phyloP scores from a whole-genome alignment of 176 grass and related monocot species.

The Aegilops umbellulata region DNA sequence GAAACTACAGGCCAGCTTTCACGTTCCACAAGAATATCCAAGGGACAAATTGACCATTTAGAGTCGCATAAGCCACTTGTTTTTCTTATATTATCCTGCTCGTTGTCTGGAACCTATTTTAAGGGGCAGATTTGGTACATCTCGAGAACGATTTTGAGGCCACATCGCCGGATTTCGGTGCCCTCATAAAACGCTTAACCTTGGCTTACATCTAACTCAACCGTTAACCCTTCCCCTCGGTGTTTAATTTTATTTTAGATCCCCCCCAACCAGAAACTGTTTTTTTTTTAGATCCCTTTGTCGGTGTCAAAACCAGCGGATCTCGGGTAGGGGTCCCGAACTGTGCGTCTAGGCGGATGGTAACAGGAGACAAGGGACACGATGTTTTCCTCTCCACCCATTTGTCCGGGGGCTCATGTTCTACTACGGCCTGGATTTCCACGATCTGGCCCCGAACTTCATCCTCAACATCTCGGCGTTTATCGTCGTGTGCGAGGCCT shows the following conservation, averaged over 20 bases:
- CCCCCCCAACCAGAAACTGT: neutral
- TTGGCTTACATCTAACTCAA: slow-evolving; percentile 34
- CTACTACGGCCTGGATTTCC: no score
- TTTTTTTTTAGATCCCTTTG: neutral
- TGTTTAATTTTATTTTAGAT: neutral
- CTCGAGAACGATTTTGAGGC: slow-evolving; percentile 29
- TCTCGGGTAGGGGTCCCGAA: no score
- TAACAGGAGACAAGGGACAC: no score
- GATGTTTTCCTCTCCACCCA: no score
- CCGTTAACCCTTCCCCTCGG: neutral
- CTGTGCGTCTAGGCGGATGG: no score
- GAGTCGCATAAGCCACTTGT: slow-evolving; percentile 24
- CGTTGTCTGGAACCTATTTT: neutral
- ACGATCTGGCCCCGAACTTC: no score
- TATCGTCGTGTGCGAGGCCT: no score
- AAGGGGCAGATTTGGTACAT: slow-evolving; percentile 32
- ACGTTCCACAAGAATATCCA: slow-evolving; percentile 12
- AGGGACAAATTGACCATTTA: slow-evolving; percentile 31
- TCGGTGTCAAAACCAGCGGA: no score
- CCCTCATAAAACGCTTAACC: neutral
- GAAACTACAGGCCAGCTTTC: neutral
- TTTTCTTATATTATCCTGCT: neutral
- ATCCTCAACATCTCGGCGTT: no score
- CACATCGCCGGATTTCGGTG: slow-evolving; percentile 25
- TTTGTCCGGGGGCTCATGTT: no score